These are phyloP conservation scores for Zygotorulaspora danielsina DNA, from an alignment of 805 yeast species.

Conservation along the genomic window DNA sequence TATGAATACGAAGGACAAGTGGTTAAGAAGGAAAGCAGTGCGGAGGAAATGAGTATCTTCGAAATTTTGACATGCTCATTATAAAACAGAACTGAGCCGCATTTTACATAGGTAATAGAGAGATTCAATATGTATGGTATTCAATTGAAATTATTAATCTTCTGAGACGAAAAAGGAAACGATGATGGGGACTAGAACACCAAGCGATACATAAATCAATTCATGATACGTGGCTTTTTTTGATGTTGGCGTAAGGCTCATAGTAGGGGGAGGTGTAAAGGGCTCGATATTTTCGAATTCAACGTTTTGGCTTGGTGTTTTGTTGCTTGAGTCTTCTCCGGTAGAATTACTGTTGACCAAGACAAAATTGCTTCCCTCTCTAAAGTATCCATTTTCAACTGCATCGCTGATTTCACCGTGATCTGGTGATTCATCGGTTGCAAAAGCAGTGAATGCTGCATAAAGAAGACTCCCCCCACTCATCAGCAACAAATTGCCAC, in stretches of 20 bases:
- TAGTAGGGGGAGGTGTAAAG: conserved; percentile 6
- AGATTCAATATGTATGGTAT: conserved; percentile 4
- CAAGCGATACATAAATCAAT: conserved; percentile 24
- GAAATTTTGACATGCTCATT: background rate
- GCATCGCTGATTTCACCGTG: conserved; percentile 6
- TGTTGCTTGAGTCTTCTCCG: conserved; percentile 2
- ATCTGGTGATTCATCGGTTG: conserved; percentile 20
- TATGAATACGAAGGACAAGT: conserved; percentile 31
- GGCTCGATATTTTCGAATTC: conserved; percentile 4
- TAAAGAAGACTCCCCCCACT: conserved; percentile 37
- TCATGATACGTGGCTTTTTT: conserved; percentile 12
- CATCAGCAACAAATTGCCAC: conserved; percentile 33
- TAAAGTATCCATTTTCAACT: conserved; percentile 4
- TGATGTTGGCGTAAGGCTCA: background rate
- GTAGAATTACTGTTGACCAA: conserved; percentile 1
- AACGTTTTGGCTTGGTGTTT: conserved; percentile 1
- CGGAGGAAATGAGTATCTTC: conserved; percentile 21
- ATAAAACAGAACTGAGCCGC: background rate
- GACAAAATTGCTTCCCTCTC: conserved; percentile 8
- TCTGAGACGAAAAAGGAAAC: conserved; percentile 28
- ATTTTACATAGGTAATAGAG: background rate
- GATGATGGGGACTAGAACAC: conserved; percentile 29
- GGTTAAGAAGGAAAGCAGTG: conserved; percentile 34
- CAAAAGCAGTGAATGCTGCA: conserved; percentile 35
- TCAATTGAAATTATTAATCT: conserved; percentile 3